Evolutionary conservation across 129 eudicot species (phyloP).

Genomic region (Arctium lappa): DNA sequence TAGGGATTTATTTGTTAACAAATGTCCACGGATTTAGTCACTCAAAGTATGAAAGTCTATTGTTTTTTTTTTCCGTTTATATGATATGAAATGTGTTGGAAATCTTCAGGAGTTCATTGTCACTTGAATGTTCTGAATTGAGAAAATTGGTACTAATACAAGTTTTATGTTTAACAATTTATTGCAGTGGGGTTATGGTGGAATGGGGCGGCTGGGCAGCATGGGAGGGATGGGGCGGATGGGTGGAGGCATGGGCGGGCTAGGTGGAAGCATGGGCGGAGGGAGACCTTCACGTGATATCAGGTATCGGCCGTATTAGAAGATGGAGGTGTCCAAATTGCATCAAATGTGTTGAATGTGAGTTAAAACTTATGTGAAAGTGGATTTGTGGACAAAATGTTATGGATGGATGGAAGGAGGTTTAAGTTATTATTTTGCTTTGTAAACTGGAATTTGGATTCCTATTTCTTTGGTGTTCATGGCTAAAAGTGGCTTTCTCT

Average conservation of each 20-base stretch:
- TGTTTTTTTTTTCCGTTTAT: not conserved
- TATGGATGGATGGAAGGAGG: not conserved
- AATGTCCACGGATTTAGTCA: too few species aligned
- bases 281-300: slow-evolving; percentile 76
- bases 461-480: not conserved
- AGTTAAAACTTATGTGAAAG: not conserved
- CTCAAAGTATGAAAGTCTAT: not conserved
- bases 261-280: slow-evolving; percentile 38
- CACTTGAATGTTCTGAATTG: not conserved
- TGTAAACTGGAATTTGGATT: not conserved
- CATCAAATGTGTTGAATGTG: slow-evolving; percentile 6
- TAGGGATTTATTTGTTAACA: too few species aligned
- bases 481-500: not conserved
- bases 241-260: slow-evolving; percentile 39
- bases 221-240: slow-evolving; percentile 20
- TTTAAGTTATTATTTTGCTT: not conserved
- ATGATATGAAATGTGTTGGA: not conserved
- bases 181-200: slow-evolving; percentile 81
- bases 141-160: not conserved
- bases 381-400: not conserved
- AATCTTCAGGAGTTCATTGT: not conserved
- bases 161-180: not conserved
- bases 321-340: not conserved
- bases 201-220: slow-evolving; percentile 37
- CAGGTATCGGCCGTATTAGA: slow-evolving; percentile 89